Evolutionary conservation across 169 alveolate genomes (phyloP).

Genomic region (Plasmodium vinckei): DNA sequence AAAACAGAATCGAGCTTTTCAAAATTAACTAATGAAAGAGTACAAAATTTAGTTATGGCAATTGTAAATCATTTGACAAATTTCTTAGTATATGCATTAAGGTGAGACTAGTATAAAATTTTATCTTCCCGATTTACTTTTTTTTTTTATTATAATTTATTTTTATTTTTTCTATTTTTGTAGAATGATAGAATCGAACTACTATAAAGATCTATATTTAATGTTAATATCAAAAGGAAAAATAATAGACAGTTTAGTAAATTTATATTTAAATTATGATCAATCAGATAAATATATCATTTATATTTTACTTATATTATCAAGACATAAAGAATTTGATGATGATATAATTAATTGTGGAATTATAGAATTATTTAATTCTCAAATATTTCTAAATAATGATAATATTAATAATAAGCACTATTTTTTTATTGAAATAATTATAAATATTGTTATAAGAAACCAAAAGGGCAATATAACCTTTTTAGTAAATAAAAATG

Average conservation of each 20-base stretch:
- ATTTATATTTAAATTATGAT: conserved; percentile 21
- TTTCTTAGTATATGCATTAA: conserved; percentile 9
- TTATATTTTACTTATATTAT: conserved; percentile 29
- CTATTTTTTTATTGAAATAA: conserved; percentile 24
- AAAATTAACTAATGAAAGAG: background rate
- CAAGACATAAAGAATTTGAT: conserved; percentile 42
- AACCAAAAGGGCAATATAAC: background rate
- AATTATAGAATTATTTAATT: conserved; percentile 14
- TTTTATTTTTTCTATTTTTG: background rate
- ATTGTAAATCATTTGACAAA: conserved; percentile 15
- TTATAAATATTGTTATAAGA: conserved; percentile 17
- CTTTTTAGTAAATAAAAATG: conserved; percentile 11
- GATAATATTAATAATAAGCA: background rate
- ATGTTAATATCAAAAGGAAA: conserved; percentile 17
- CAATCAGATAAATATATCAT: conserved; percentile 13
- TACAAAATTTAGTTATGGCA: background rate
- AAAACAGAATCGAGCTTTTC: background rate
- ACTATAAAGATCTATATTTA: conserved; percentile 3
- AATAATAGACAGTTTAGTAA: conserved; percentile 7
- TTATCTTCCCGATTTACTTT: background rate
- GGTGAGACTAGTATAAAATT: conserved; percentile 9
- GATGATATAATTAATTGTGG: conserved; percentile 32
- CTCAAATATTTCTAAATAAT: background rate
- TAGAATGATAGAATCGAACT: conserved; percentile 17
- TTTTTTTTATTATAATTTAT: background rate